Evolutionary conservation across 345 rosid genomes (phyloP).

Genomic region (Schrenkiella parvula): DNA sequence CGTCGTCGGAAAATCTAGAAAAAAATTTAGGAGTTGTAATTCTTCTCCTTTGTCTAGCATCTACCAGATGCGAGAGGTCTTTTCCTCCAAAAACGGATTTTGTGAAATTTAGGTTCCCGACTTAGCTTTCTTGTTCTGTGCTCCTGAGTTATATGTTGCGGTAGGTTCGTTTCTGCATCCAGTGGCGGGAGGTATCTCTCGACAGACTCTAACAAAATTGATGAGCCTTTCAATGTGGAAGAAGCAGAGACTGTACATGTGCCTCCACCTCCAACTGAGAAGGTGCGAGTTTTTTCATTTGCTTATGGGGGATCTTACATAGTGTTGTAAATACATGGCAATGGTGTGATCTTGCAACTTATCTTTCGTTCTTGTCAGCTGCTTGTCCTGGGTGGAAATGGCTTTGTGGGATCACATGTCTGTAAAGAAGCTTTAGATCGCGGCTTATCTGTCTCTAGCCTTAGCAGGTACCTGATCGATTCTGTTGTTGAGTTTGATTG

Average conservation of each 20-base stretch:
- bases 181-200: conserved; percentile 51
- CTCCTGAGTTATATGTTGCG: neutral
- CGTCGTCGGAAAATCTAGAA: too few relatives aligned
- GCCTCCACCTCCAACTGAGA: conserved; percentile 76
- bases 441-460: conserved; percentile 75
- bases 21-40: too few relatives aligned
- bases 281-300: conserved; percentile 40
- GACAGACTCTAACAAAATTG: conserved; percentile 69
- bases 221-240: conserved; percentile 72
- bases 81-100: neutral
- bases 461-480: conserved; percentile 66
- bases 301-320: neutral
- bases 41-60: neutral
- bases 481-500: neutral
- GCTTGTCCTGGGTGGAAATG: conserved; percentile 97
- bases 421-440: conserved; percentile 84
- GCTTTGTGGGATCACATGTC: conserved; percentile 92
- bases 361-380: conserved; percentile 42
- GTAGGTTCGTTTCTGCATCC: conserved; percentile 41
- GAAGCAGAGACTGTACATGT: conserved; percentile 85
- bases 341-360: conserved; percentile 11
- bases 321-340: neutral
- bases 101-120: neutral
- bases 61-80: neutral
- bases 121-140: neutral